Base-by-base conservation (phyloP, 2,329 filamentous ascomycete species). In the Ophiostoma quercus region DNA sequence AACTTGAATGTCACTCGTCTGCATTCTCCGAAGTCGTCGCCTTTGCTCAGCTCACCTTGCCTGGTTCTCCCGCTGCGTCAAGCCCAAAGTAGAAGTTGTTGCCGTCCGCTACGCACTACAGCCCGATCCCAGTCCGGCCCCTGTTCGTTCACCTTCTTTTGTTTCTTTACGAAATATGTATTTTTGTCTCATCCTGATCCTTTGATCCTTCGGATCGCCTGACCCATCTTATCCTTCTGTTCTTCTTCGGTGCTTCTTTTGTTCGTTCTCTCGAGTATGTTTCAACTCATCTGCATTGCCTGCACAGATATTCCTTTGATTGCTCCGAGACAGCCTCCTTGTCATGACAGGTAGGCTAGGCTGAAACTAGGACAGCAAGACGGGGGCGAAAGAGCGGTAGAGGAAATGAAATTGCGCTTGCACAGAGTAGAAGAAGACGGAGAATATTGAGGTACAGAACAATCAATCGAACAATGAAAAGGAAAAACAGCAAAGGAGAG, bases 301-400 rank as follows among this genome's bases (percentile, higher is more conserved):
- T 57, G 4, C 51, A n/a, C 51, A 25, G 12, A n/a, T 25, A 12
- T 57, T 57, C 22, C 22, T 57, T 57, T 57, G 11, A 25, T 9
- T 57, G 51, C 51, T 57, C 51, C 51, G 51, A 57, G 51, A 57
- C 51, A 57, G 51, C 22, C 51, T 57, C 51, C 51, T 57, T 47
- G 43, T 19, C 43, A 47, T 47, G 43, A 47, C 43, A 47, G 43
- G 43, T 8, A 47, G 43, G 43, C 43, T 47, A 47, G 43, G 43
- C 43, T 47, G 43, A 47, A 47, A 47, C 43, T 47, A 47, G 43
- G 16, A 47, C 19, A 2, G 19, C 43, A 16, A 47, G 43, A 47
- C 43, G 43, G 43, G 43, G 43, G 16, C 43, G 43, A 47, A 47
- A 47, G 16, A 19, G 43, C 43, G 43, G 43, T n/a, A 47, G 43